Evolutionary conservation across 768 basidiomycete genomes (phyloP).

Genomic region (Tephrocybe rancida): DNA sequence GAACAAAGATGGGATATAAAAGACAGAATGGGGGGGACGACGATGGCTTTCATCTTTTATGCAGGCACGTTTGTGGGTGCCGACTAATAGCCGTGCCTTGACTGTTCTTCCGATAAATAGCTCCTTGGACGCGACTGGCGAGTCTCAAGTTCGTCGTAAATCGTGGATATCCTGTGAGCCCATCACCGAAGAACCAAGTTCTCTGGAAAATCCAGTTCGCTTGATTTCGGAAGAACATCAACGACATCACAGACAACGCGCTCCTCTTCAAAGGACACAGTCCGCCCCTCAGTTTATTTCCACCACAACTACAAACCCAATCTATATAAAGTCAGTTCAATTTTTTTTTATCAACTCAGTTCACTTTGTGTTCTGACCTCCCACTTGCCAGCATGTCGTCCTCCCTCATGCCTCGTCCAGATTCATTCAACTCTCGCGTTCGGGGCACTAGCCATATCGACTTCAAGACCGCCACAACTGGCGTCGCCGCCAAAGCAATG

Average conservation of each 20-base stretch:
- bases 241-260: conserved; percentile 65
- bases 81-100: conserved; percentile 19
- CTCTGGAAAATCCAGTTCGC: conserved; percentile 25
- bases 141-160: conserved; percentile 21
- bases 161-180: conserved; percentile 42
- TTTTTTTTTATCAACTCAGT: conserved; percentile 13
- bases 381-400: conserved; percentile 47
- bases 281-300: conserved; percentile 66
- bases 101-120: conserved; percentile 21
- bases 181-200: conserved; percentile 53
- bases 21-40: conserved; percentile 33
- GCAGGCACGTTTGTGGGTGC: conserved; percentile 47
- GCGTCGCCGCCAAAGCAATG: conserved; percentile 94
- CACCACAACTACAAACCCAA: conserved; percentile 47
- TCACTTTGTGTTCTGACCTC: conserved; percentile 17
- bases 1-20: conserved; percentile 36
- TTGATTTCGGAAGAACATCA: conserved; percentile 35
- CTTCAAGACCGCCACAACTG: conserved; percentile 97
- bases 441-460: conserved; percentile 85
- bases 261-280: conserved; percentile 42
- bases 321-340: conserved; percentile 36
- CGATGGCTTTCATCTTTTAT: conserved; percentile 26
- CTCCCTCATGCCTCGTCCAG: conserved; percentile 61
- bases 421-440: conserved; percentile 71
- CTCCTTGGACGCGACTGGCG: conserved; percentile 7